phyloP scores from a whole-genome alignment of 495 filamentous ascomycete genomes.

The Penicillium malachiteum region DNA sequence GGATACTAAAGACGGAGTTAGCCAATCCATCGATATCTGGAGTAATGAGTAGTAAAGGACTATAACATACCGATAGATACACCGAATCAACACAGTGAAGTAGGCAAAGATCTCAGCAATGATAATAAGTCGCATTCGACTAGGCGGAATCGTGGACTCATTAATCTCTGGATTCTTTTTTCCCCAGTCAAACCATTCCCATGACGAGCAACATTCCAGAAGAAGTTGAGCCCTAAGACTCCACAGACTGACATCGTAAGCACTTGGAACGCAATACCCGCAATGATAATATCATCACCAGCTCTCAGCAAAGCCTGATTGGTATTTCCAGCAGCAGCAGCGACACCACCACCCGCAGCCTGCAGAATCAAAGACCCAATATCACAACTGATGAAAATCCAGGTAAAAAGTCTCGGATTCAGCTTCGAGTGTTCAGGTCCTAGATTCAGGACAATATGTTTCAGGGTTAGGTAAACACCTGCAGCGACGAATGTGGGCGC shows the following conservation, averaged over 20 bases:
- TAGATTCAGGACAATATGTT: conserved; percentile 59
- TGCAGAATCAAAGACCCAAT: conserved; percentile 62
- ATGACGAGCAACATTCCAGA: conserved; percentile 38
- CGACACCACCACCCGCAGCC: conserved; percentile 63
- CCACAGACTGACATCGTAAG: conserved; percentile 61
- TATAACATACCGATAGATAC: conserved; percentile 58
- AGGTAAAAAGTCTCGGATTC: conserved; percentile 60
- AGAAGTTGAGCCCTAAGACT: conserved; percentile 49
- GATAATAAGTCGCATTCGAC: conserved; percentile 52
- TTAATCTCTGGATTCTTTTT: conserved; percentile 27
- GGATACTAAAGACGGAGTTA: conserved; percentile 41
- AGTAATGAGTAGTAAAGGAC: neutral
- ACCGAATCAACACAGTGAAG: conserved; percentile 60
- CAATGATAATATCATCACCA: conserved; percentile 65
- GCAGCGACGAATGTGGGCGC: conserved; percentile 65
- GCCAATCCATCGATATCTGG: neutral
- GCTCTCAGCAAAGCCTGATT: conserved; percentile 25
- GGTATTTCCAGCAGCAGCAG: conserved; percentile 33
- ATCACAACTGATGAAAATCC: conserved; percentile 67
- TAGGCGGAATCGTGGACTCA: conserved; percentile 13
- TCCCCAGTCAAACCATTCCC: conserved; percentile 31
- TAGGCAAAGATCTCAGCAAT: conserved; percentile 56
- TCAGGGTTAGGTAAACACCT: conserved; percentile 66
- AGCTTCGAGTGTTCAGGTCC: conserved; percentile 54
- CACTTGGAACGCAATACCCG: conserved; percentile 71